Evolutionary conservation across 352 stramenopile species (phyloP), one percentile per base, ranked within the genome.

Genomic region (Pythium volutum): DNA sequence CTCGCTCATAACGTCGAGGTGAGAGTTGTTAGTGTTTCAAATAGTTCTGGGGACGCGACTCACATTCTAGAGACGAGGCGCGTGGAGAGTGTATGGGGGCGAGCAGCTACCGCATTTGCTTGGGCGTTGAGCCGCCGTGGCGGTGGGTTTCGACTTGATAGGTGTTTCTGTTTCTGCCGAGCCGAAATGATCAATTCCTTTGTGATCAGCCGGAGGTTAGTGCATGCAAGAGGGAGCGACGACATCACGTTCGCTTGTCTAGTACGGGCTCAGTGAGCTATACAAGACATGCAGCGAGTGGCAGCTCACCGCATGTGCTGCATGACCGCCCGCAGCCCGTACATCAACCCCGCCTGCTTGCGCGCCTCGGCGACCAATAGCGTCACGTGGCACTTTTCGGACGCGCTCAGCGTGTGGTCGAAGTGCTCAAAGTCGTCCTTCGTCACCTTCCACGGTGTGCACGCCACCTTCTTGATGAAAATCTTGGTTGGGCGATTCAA

Each of bases 321-420:
- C 84, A 93, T 93, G 47, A 95, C 84, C 10, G 87, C 87, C 25
- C 84, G 85, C 36, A 95, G 71, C 26, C 79, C 87, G 59, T 94
- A 95, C 81, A 95, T 90, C 54, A 95, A 76, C 33, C 84, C 81
- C 43, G 87, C 87, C 68, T 95, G 87, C 64, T 95, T 95, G 18
- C 87, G 77, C 11, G 87, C 87, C 63, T 95, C 87, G 2, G 84
- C 83, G 26, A 91, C 81, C 15, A 95, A 68, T 20, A 95, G 62
- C 67, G 85, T 89, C 36, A 95, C 81, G 62, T 94, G 87, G 57
- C 81, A 91, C 65, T 95, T 95, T 63, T 95, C 87, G 7, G 83
- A 90, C 23, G 77, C 67, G 43, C 81, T 89, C 10, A 94, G 66
- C 12, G 76, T 88, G 51, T 73, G 81, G 66, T 92, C 84, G 52